Conservation (phyloP, 306 rosid species). For the Pyrus communis region DNA sequence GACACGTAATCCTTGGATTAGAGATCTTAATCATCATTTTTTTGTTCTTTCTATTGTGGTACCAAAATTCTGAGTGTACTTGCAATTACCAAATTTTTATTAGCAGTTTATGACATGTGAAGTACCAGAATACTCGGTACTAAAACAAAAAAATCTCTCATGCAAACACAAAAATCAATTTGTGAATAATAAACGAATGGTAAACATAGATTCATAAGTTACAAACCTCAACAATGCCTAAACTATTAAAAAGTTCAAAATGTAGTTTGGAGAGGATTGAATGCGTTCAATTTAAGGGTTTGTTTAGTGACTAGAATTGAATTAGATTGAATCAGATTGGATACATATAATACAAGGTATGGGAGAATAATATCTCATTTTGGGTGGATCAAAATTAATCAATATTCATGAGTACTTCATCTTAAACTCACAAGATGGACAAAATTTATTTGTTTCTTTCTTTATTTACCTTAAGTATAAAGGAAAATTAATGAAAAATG, state of each 20-base stretch:
- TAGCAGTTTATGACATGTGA: background rate
- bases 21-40: background rate
- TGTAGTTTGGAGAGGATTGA: background rate
- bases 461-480: too few relatives aligned
- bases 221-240: too few relatives aligned
- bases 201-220: background rate
- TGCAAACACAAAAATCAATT: too few relatives aligned
- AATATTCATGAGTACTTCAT: background rate
- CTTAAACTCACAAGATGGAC: background rate
- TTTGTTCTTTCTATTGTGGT: background rate
- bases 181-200: background rate
- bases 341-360: background rate
- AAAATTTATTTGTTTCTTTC: background rate
- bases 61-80: background rate
- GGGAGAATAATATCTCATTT: background rate
- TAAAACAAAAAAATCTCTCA: too few relatives aligned
- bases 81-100: background rate
- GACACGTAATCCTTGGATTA: background rate
- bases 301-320: too few relatives aligned
- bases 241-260: background rate
- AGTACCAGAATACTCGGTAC: too few relatives aligned
- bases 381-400: background rate
- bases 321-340: too few relatives aligned
- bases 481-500: too few relatives aligned
- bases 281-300: too few relatives aligned